Base-by-base conservation (phyloP, 345 rosid genomes). In the Alliaria petiolata region DNA sequence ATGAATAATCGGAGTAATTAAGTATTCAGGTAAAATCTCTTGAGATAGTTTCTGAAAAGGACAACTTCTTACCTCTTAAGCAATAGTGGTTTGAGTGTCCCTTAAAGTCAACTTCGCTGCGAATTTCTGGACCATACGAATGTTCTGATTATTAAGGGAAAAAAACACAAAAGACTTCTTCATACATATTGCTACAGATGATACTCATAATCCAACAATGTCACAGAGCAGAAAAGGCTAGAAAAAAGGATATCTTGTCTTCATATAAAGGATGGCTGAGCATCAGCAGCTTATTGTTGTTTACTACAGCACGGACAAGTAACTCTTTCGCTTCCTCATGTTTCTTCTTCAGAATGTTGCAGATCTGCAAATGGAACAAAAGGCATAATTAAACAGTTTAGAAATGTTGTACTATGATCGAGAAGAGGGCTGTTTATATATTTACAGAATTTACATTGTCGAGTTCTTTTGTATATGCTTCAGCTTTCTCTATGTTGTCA, bases 281-380 rank as follows among this genome's bases (percentile, higher is more conserved):
- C 86, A 95, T 85, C 58, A 89, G 80, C 7, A 89, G 81, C 50
- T 83, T 83, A 73, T 85, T 89, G 84, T 85, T 95, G 80, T 82
- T 88, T 76, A 95, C 90, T 49, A 89, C 50, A 49, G 97, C 88
- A 60, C 89, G 90, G 77, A 95, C 96, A 80, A 88, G 58, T 64
- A 88, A 3, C 77, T 91, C 93, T 81, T 88, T 91, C 46, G 90
- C 96, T 82, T 91, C 93, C 76, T 89, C 97, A 3, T 86, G 80
- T 80, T 85, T 91, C 86, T 91, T 89, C 82, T 72, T 87, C 75
- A 95, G 85, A 83, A 80, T 83, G 85, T 77, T 83, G 82, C 89
- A 84, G 15, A 95, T 84, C 98, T 95, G 89, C 78, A 56, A 43
- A 47, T 62, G 34, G 9, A 59, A 39, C 20, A 34, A 35, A 71